A percentile compares a stretch with the other conserved stretches of the same genome.
Conservation (phyloP, 441 rosid species). For the Euphorbia celastroides region DNA sequence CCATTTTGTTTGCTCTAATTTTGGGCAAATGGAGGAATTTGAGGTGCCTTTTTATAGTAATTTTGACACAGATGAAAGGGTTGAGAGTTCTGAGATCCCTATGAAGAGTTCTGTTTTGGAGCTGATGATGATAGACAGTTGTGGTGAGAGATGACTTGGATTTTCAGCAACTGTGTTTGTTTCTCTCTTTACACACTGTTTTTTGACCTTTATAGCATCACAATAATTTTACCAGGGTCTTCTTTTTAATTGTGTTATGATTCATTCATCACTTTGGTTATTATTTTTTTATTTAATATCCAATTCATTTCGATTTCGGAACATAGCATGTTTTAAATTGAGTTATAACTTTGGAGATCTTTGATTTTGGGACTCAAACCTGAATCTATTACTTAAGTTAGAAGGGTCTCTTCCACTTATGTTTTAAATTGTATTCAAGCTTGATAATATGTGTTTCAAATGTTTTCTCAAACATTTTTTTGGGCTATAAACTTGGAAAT, state of each 20-base stretch:
- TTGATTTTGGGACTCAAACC: too few species aligned
- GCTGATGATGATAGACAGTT: background rate
- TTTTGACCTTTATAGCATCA: background rate
- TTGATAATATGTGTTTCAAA: too few species aligned
- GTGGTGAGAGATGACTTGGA: conserved; percentile 11
- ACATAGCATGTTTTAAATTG: too few species aligned
- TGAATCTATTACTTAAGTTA: too few species aligned
- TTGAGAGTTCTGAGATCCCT: background rate
- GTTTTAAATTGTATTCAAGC: too few species aligned
- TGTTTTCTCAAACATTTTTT: too few species aligned
- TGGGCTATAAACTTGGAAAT: too few species aligned
- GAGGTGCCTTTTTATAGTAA: background rate
- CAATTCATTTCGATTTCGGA: too few species aligned
- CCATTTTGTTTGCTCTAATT: conserved; percentile 10
- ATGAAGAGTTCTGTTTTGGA: background rate
- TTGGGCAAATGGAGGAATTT: background rate
- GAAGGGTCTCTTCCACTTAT: too few species aligned
- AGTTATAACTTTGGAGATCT: too few species aligned
- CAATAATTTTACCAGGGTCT: background rate
- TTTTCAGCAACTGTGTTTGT: background rate
- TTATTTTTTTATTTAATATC: too few species aligned
- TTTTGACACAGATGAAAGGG: conserved; percentile 1
- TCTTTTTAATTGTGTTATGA: background rate
- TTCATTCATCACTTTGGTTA: background rate
- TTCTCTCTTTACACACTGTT: background rate